Percentiles rank a stretch among this genome's conserved stretches.
Evolutionary conservation across 2,329 filamentous ascomycete species (phyloP).

Genomic region (Aspergillus hiratsukae): DNA sequence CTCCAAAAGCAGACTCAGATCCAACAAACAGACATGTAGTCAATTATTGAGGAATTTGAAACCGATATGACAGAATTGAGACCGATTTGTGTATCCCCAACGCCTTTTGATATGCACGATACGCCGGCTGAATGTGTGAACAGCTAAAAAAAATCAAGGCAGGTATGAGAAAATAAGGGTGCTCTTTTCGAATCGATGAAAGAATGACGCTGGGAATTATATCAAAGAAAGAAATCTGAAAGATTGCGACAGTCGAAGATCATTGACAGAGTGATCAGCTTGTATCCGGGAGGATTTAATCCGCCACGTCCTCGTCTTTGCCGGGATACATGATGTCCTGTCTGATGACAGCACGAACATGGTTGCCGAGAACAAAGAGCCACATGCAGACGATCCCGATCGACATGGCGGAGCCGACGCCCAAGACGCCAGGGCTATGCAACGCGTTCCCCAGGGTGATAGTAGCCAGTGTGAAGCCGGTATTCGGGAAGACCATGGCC

Average conservation of each 20-base stretch:
- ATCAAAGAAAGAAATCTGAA: background rate
- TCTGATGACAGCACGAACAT: constrained; percentile 48
- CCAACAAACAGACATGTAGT: background rate
- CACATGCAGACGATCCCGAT: constrained; percentile 53
- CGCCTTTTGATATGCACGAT: background rate
- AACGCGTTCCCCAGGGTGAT: constrained; percentile 55
- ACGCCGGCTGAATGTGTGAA: background rate
- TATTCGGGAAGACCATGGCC: constrained; percentile 64
- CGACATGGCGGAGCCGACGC: constrained; percentile 54
- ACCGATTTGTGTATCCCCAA: background rate
- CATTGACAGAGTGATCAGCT: background rate
- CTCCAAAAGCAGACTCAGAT: background rate
- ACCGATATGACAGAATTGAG: background rate
- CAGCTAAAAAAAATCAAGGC: too few species aligned
- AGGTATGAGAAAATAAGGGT: background rate
- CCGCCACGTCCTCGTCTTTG: constrained; percentile 53
- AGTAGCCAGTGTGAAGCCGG: constrained; percentile 57
- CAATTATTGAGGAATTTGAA: background rate
- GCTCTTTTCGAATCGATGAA: background rate
- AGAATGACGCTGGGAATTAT: background rate
- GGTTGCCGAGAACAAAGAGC: constrained; percentile 48
- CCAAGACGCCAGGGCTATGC: constrained; percentile 49
- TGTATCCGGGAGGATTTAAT: constrained; percentile 12
- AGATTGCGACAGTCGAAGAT: background rate
- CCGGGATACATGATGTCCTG: constrained; percentile 56